Evolutionary conservation across 164 flowering plant species (phyloP), one percentile per base, ranked within the genome.

Genomic region (Aristolochia fimbriata): DNA sequence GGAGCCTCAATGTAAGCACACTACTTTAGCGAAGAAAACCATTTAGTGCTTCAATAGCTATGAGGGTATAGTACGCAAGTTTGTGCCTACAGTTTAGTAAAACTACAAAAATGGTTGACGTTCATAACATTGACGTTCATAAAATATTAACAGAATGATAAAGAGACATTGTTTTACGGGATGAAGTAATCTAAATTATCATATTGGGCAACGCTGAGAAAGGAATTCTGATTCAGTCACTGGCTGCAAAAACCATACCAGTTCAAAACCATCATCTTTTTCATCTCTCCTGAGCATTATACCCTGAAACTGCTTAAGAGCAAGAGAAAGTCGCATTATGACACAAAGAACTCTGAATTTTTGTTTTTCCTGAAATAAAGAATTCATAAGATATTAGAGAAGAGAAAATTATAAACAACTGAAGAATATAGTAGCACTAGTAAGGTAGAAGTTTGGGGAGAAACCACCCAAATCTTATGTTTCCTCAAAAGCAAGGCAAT

Each of bases 301-400:
- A 14, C 51, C 33, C 50, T 63, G 74, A 60, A 58, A 62, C 58
- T 74, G 73, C 50, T 70, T 78, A 57, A 81, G 51, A 9, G 77
- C 67, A 55, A 73, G 69, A 47, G 87, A 70, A 30, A 86, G 23
- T 12, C 88, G 73, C 43, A 83, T 47, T 46, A 81, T 77, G 41
- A 66, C 66, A 71, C 82, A 80, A 59, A 86, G 78, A n/a, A 76
- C 47, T 72, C 69, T 73, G 66, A 81, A 83, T 70, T 82, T 86
- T 59, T 71, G 74, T 65, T 68, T 74, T 37, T 33, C 73, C 86
- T 76, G 76, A 45, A 63, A 61, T 43, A 47, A 33, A 59, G 27
- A 25, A 51, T 2, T 17, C 9, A 57, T 8, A 17, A 16, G 10
- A 12, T n/a, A 8, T 19, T 57, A 45, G 47, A 30, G 11, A 57